Percentiles rank a stretch among this genome's conserved stretches.
These are phyloP conservation scores for Sporothrix pseudoabietina DNA, from an alignment of 2,329 filamentous ascomycete species.

Conservation along the genomic window DNA sequence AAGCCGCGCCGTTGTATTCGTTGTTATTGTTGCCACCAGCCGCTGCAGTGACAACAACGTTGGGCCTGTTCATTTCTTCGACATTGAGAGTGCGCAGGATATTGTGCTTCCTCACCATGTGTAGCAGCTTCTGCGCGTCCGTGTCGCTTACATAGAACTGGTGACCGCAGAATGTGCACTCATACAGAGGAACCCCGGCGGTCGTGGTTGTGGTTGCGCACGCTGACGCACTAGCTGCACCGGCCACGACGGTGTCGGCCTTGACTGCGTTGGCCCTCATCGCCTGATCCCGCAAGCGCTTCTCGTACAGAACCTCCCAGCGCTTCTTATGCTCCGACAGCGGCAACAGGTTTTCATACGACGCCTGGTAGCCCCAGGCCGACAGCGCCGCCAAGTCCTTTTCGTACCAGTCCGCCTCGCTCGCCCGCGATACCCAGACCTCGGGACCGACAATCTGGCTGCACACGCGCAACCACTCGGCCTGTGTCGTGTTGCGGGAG, in stretches of 20 bases:
- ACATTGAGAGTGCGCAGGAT: neutral
- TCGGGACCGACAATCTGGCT: slow-evolving; percentile 6
- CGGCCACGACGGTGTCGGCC: no score
- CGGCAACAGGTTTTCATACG: neutral
- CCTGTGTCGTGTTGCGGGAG: slow-evolving; percentile 12
- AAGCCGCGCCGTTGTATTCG: neutral
- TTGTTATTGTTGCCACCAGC: neutral
- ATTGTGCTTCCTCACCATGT: slow-evolving; percentile 1
- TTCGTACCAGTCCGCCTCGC: neutral
- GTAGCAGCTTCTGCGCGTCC: neutral
- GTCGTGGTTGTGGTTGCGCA: no score
- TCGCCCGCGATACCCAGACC: slow-evolving; percentile 1
- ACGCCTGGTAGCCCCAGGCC: neutral
- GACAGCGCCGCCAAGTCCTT: neutral
- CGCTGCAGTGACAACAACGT: neutral
- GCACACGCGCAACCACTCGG: slow-evolving; percentile 23
- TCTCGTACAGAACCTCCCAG: neutral
- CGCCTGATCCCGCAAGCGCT: neutral
- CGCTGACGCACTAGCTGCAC: no score
- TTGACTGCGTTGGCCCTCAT: no score
- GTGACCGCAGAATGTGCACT: neutral
- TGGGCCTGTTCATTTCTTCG: neutral
- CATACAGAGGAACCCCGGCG: neutral
- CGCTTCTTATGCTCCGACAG: neutral
- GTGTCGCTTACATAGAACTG: neutral